Percentiles rank a stretch among this genome's conserved stretches.
These are phyloP conservation scores for Penicillium cosmopolitanum DNA, from an alignment of 495 filamentous ascomycete species.

Conservation along the genomic window DNA sequence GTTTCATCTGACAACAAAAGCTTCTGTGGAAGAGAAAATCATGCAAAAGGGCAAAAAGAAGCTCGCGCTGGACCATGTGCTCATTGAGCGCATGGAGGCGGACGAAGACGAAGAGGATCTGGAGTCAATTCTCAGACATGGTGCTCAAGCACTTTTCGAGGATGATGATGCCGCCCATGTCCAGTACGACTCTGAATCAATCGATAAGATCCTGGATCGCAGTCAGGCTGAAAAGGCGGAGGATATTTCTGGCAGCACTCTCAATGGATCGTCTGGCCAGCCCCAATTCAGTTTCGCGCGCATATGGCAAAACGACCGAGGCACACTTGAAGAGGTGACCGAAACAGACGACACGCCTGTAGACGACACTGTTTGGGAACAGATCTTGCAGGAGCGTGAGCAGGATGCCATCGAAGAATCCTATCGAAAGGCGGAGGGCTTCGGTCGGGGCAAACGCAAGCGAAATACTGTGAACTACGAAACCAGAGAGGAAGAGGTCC, in stretches of 20 bases:
- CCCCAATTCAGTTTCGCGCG: conserved; percentile 84
- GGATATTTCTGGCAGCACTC: conserved; percentile 56
- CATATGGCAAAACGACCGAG: conserved; percentile 86
- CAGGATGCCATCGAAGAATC: conserved; percentile 71
- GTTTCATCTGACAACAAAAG: conserved; percentile 89
- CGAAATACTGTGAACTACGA: conserved; percentile 50
- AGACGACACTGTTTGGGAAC: conserved; percentile 80
- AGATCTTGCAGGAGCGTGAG: conserved; percentile 82
- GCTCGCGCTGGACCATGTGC: conserved; percentile 87
- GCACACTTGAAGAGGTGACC: conserved; percentile 60
- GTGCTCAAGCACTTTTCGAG: conserved; percentile 82
- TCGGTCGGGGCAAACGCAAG: conserved; percentile 82
- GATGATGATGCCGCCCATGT: conserved; percentile 69
- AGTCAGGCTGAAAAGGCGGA: conserved; percentile 76
- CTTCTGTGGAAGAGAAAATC: conserved; percentile 92
- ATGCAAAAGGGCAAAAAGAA: conserved; percentile 96
- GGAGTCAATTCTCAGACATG: conserved; percentile 86
- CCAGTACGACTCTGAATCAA: conserved; percentile 74
- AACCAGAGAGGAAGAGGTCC: conserved; percentile 18
- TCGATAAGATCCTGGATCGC: conserved; percentile 88
- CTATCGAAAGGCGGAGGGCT: conserved; percentile 62
- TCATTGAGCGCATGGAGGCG: conserved; percentile 86
- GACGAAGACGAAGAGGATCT: conserved; percentile 80
- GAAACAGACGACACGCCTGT: conserved; percentile 48
- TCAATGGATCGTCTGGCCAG: conserved; percentile 51